Evolutionary conservation across 2,329 filamentous ascomycete species (phyloP).

Genomic region (Pseudogymnoascus sp.): DNA sequence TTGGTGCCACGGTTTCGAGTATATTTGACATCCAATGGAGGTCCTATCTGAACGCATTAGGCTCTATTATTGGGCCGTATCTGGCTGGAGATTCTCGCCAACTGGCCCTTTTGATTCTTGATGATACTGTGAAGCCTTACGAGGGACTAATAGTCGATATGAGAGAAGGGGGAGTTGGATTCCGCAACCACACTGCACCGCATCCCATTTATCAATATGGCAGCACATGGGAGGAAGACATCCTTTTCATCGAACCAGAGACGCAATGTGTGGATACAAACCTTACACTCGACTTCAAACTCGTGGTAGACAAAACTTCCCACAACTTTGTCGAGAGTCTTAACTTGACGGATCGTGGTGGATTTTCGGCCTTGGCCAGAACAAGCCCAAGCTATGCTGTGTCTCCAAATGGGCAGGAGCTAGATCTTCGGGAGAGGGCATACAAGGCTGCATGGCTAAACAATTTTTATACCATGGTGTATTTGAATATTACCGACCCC

Average conservation of each 20-base stretch:
- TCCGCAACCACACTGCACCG: conserved; percentile 38
- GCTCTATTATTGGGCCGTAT: conserved; percentile 13
- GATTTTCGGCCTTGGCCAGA: conserved; percentile 33
- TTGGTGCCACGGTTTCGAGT: conserved; percentile 32
- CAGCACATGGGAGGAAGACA: conserved; percentile 37
- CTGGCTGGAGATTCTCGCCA: conserved; percentile 24
- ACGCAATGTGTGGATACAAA: conserved; percentile 37
- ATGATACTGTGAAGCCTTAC: conserved; percentile 21
- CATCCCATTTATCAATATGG: conserved; percentile 24
- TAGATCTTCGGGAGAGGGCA: conserved; percentile 29
- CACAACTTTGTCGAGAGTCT: conserved; percentile 18
- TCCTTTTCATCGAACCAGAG: conserved; percentile 40
- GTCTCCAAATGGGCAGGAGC: conserved; percentile 30
- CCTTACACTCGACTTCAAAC: conserved; percentile 34
- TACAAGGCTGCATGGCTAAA: conserved; percentile 37
- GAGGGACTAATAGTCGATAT: conserved; percentile 39
- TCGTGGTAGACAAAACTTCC: conserved; percentile 16
- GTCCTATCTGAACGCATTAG: conserved; percentile 27
- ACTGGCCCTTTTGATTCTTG: conserved; percentile 16
- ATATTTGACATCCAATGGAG: conserved; percentile 35
- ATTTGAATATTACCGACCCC: conserved; percentile 32
- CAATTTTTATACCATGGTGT: conserved; percentile 34
- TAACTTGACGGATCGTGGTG: conserved; percentile 34
- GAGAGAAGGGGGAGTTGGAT: conserved; percentile 34
- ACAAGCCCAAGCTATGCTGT: conserved; percentile 28